Percentiles rank a stretch among this genome's conserved stretches.
Conservation (phyloP, 2,329 filamentous ascomycete genomes). For the Pseudopyrenochaeta lycopersici region DNA sequence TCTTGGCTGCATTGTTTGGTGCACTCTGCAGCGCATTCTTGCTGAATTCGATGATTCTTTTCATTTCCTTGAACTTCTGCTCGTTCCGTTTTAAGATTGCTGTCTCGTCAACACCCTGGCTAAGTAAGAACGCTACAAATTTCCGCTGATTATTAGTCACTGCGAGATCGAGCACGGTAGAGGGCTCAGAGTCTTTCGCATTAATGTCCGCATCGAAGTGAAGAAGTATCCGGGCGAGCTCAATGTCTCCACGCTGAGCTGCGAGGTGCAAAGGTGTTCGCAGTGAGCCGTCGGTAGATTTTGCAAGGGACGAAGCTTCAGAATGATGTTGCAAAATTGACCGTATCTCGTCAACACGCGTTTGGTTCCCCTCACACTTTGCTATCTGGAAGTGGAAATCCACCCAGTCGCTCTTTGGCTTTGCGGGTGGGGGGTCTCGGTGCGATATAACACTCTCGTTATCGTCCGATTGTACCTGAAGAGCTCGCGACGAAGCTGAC, state of each 20-base stretch:
- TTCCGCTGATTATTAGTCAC: conserved; percentile 12
- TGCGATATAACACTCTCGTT: conserved; percentile 5
- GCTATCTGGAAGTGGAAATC: conserved; percentile 24
- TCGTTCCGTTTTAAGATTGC: conserved; percentile 13
- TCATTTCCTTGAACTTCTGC: conserved; percentile 15
- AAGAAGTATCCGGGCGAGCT: conserved; percentile 18
- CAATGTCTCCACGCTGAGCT: conserved; percentile 18
- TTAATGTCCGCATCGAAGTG: conserved; percentile 20
- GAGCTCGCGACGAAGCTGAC: conserved; percentile 5
- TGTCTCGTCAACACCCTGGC: conserved; percentile 14
- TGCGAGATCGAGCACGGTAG: conserved; percentile 25
- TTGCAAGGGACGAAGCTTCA: conserved; percentile 10
- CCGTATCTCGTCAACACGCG: conserved; percentile 6
- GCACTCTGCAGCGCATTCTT: neutral
- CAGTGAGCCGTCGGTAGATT: conserved; percentile 13
- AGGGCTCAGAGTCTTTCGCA: conserved; percentile 21
- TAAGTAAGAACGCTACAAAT: conserved; percentile 22
- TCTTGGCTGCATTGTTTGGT: too few species aligned
- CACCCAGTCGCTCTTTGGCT: conserved; percentile 13
- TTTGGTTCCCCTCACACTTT: neutral
- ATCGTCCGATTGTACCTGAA: conserved; percentile 2
- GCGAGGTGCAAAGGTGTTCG: conserved; percentile 26
- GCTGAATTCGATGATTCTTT: conserved; percentile 12
- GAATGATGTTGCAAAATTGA: conserved; percentile 12
- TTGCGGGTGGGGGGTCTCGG: neutral